Base-by-base conservation (phyloP, 129 eudicot genomes). In the Tanacetum coccineum region DNA sequence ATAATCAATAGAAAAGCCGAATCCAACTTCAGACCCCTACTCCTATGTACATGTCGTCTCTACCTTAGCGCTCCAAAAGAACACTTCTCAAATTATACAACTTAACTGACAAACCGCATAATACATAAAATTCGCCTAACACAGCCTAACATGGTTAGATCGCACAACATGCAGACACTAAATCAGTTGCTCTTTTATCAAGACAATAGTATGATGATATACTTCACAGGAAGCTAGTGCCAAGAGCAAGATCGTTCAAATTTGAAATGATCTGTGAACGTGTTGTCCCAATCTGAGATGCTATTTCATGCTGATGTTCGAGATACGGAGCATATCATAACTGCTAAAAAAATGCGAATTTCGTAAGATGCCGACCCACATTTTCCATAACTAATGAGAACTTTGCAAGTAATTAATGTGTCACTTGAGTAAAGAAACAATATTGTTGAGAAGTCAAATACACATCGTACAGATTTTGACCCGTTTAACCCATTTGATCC, bases 241-340 rank as follows among this genome's bases (percentile, higher is more conserved):
- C 87, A 12, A 86, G 70, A 14, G 86, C 70, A 62, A 93, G 85
- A 70, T 93, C 99, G 64, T 93, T 93, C 83, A 93, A 77, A 77
- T 89, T 93, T 51, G 99, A 84, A 22, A 93, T 62, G 59, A n/a
- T 87, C 79, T 93, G 99, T 14, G 84, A 71, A 17, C 96, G 89
- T 10, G 99, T 93, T 0, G 99, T 93, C n/a, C 70, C 99, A 42
- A 89, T 84, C 83, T 96, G 67, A 86, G 52, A n/a, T n/a, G 96
- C 99, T 12, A 93, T 93, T 77, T 93, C 99, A 47, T 82, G 84
- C 74, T 93, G 99, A 68, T 93, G 84, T 71, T 93, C 96, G n/a
- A n/a, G 13, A 93, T n/a, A 74, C n/a, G 87, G 81, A 93, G 82
- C 96, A 89, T 84, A 69, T 89, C 99, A 61, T 82, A 93, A 54